Percentiles rank a stretch among this genome's conserved stretches.
phyloP scores from a whole-genome alignment of 805 yeast genomes.

The Metschnikowia koreensis region DNA sequence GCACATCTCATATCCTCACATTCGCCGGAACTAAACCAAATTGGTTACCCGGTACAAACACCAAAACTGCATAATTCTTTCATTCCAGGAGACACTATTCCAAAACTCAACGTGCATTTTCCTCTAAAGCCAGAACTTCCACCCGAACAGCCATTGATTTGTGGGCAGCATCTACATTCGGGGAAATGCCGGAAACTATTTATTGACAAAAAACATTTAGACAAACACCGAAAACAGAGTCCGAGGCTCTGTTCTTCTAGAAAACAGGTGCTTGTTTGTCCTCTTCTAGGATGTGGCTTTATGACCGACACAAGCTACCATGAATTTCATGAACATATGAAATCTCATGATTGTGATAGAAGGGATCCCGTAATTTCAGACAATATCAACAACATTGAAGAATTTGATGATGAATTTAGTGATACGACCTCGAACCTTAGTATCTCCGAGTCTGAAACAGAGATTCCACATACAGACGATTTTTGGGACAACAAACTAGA shows the following conservation, averaged over 20 bases:
- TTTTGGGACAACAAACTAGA: neutral
- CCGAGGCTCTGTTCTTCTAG: constrained; percentile 27
- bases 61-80: neutral
- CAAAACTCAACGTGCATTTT: constrained; percentile 17
- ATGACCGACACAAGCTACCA: constrained; percentile 29
- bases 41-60: constrained; percentile 18
- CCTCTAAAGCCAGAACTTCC: constrained; percentile 14
- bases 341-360: neutral
- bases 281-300: constrained; percentile 40
- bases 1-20: constrained; percentile 14
- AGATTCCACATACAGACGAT: neutral
- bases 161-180: neutral
- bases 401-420: constrained; percentile 10
- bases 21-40: constrained; percentile 9
- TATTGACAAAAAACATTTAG: constrained; percentile 22
- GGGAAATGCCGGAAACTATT: constrained; percentile 13
- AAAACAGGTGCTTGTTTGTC: constrained; percentile 36
- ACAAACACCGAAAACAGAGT: constrained; percentile 14
- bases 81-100: constrained; percentile 13
- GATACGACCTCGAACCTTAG: constrained; percentile 11
- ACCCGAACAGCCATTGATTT: constrained; percentile 7
- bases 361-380: too few relatives aligned
- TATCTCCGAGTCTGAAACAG: neutral
- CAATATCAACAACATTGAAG: neutral
- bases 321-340: constrained; percentile 11